phyloP scores from a whole-genome alignment of 306 rosid genomes.

The Fragaria nilgerrensis region DNA sequence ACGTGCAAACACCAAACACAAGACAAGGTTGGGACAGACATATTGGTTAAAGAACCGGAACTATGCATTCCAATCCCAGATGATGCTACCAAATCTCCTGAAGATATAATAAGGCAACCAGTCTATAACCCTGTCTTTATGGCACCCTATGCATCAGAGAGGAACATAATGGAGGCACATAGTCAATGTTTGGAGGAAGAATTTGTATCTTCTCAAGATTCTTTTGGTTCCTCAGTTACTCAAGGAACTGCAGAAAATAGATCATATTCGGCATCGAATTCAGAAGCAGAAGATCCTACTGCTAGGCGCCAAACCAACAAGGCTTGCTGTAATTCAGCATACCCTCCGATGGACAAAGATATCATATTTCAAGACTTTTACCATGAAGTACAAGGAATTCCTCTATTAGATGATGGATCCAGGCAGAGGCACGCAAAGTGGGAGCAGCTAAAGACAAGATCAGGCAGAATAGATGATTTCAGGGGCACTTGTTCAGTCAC shows the following conservation, averaged over 20 bases:
- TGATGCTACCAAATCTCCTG: constrained; percentile 41
- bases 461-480: constrained; percentile 31
- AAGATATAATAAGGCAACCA: constrained; percentile 36
- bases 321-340: constrained; percentile 33
- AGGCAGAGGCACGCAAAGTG: constrained; percentile 33
- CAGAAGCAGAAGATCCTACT: constrained; percentile 61
- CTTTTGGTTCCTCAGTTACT: constrained; percentile 68
- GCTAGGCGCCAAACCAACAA: constrained; percentile 33
- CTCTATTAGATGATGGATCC: constrained; percentile 38
- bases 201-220: constrained; percentile 70
- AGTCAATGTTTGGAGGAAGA: constrained; percentile 57
- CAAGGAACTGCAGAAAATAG: constrained; percentile 47
- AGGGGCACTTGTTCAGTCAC: constrained; percentile 36
- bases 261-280: constrained; percentile 55
- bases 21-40: constrained; percentile 31
- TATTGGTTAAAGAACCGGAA: constrained; percentile 45
- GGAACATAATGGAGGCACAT: constrained; percentile 29
- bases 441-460: constrained; percentile 33
- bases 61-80: constrained; percentile 39
- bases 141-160: constrained; percentile 30
- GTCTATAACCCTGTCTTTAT: constrained; percentile 33
- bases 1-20: constrained; percentile 35
- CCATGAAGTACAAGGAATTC: constrained; percentile 42
- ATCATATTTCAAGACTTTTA: constrained; percentile 50
- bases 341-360: constrained; percentile 36